These are phyloP conservation scores for Akanthomyces uredinophilus DNA, from an alignment of 2,329 filamentous ascomycete genomes.

Conservation along the genomic window DNA sequence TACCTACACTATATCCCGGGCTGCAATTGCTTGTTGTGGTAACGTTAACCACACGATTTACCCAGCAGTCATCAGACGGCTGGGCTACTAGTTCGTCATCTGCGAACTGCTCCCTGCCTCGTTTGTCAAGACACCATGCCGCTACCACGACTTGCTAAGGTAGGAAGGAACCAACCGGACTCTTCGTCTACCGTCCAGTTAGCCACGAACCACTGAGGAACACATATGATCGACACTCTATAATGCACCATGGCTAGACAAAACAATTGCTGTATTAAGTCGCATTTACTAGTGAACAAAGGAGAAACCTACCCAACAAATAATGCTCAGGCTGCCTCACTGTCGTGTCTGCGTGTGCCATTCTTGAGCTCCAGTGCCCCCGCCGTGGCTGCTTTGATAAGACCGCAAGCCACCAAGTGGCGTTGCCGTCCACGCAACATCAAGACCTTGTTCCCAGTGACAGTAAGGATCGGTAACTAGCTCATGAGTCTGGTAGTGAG, in stretches of 20 bases:
- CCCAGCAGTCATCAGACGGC: neutral
- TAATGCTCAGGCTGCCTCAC: neutral
- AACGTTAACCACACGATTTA: neutral
- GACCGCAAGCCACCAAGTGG: conserved; percentile 1
- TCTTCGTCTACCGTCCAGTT: neutral
- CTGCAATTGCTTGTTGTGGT: neutral
- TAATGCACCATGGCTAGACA: neutral
- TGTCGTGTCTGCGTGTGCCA: neutral
- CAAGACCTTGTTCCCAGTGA: neutral
- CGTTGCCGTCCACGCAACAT: neutral
- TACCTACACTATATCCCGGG: neutral
- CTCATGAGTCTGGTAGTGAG: neutral
- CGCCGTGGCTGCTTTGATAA: conserved; percentile 4
- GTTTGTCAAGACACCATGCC: neutral
- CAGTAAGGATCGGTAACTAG: neutral
- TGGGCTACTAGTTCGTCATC: neutral
- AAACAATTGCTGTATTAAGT: neutral
- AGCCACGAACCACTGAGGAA: neutral
- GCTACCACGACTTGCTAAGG: neutral
- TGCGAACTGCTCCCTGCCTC: neutral
- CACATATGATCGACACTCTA: neutral
- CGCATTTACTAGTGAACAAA: neutral
- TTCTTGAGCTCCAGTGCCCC: neutral
- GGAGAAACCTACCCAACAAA: neutral
- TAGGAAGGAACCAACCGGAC: too few species aligned